A percentile compares a stretch with the other conserved stretches of the same genome.
These are phyloP conservation scores for Rhododendron ovatum DNA, from an alignment of 148 eudicot species.

Conservation along the genomic window DNA sequence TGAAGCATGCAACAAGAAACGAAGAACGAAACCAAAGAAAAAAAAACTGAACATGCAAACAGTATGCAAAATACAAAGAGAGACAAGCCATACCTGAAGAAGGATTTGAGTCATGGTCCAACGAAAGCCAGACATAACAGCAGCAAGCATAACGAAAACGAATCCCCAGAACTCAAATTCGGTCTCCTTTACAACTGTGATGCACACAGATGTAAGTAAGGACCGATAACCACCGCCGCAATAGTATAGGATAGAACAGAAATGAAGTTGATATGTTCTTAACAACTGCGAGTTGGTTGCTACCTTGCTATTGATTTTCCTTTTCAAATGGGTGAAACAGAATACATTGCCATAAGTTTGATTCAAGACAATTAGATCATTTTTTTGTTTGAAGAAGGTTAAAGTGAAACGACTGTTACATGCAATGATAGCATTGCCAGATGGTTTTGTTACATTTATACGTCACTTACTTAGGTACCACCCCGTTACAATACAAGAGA, in stretches of 20 bases:
- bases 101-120: conserved; percentile 99
- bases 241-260: neutral
- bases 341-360: neutral
- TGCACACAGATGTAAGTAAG: conserved; percentile 1
- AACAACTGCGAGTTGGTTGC: neutral
- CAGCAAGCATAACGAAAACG: conserved; percentile 96
- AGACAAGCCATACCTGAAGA: conserved; percentile 68
- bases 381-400: neutral
- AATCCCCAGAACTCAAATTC: conserved; percentile 98
- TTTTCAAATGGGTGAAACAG: neutral
- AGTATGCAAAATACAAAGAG: neutral
- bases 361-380: neutral
- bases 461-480: neutral
- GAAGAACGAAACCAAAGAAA: neutral
- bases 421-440: neutral
- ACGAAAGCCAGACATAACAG: conserved; percentile 99
- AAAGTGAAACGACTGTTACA: no score
- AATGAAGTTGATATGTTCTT: neutral
- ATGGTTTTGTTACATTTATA: neutral
- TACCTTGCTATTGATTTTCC: neutral
- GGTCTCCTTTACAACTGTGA: conserved; percentile 83
- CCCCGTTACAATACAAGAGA: neutral
- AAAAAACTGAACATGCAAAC: neutral
- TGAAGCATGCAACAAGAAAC: neutral
- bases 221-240: neutral